Evolutionary conservation across 768 basidiomycete genomes (phyloP).

Genomic region (Russula vinacea): DNA sequence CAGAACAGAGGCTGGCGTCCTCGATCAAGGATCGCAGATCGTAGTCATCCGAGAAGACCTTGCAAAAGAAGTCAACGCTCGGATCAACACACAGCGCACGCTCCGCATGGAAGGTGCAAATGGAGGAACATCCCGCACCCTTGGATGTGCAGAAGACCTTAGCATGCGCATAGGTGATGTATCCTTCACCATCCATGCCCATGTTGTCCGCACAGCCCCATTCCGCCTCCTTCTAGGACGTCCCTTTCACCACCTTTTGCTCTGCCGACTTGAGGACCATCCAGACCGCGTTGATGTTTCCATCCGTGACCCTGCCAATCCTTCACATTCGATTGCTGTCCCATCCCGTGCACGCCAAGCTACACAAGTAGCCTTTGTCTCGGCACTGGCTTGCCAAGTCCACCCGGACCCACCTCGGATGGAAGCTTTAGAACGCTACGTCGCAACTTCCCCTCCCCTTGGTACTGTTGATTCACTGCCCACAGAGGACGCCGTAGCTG

Average conservation of each 20-base stretch:
- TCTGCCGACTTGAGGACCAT: not conserved
- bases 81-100: not conserved
- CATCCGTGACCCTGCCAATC: too few relatives aligned
- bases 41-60: not conserved
- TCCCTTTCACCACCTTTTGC: not conserved
- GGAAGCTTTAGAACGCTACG: too few relatives aligned
- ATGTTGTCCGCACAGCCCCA: not conserved
- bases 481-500: too few relatives aligned
- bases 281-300: too few relatives aligned
- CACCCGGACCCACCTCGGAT: too few relatives aligned
- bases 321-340: too few relatives aligned
- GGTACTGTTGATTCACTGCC: too few relatives aligned
- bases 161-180: not conserved
- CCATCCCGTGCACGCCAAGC: too few relatives aligned
- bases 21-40: not conserved
- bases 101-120: not conserved
- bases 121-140: not conserved
- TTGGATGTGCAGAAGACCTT: not conserved
- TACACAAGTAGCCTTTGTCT: too few relatives aligned
- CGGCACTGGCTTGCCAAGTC: too few relatives aligned
- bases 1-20: not conserved
- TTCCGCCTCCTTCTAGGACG: not conserved
- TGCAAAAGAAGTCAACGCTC: not conserved
- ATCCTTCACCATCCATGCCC: not conserved
- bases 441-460: too few relatives aligned